Base-by-base conservation (phyloP, 2,329 filamentous ascomycete species). In the Ceratocystis harringtonii region DNA sequence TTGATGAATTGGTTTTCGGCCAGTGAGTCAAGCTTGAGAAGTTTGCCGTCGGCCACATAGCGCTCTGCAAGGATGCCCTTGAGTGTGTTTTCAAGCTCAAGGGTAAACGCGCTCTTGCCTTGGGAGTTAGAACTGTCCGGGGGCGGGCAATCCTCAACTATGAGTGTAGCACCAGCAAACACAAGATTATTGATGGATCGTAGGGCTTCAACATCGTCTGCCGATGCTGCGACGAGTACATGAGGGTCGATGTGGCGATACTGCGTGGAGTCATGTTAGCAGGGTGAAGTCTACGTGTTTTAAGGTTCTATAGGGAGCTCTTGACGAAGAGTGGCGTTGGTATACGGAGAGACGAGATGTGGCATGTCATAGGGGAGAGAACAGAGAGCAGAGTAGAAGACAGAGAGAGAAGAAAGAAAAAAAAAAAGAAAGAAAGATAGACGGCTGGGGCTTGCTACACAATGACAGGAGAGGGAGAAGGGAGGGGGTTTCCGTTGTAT, bases 21-120 rank as follows among this genome's bases (percentile, higher is more conserved):
- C 8, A 97, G 82, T 0, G 81, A 79, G n/a, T 90, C 91, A 8
- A 99, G 83, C 72, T 95, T 85, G 48, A 97, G 81, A 0, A 96
- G 78, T 75, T 95, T 96, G 63, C 79, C 78, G 5, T 80, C 79
- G 17, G 80, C 75, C 68, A 88, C 79, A 75, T 96, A 97, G 61
- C 94, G 86, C 64, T 83, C 81, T 65, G 81, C 81, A 15, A 99
- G 80, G 68, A 96, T 86, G 17, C 77, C 76, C 69, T 84, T 84
- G 66, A 96, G 81, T 69, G 86, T 84, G 28, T 82, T 78, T 73
- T 86, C 86, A n/a, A 84, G 81, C 69, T 87, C 83, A 62, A 82
- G 76, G 2, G 84, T 79, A 57, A 77, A 76, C 45, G 77, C 75
- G 19, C 81, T 84, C 48, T 81, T 75, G 65, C 63, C 62, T 58